Conservation (phyloP, 2,329 filamentous ascomycete genomes). For the Claviceps quebecensis region DNA sequence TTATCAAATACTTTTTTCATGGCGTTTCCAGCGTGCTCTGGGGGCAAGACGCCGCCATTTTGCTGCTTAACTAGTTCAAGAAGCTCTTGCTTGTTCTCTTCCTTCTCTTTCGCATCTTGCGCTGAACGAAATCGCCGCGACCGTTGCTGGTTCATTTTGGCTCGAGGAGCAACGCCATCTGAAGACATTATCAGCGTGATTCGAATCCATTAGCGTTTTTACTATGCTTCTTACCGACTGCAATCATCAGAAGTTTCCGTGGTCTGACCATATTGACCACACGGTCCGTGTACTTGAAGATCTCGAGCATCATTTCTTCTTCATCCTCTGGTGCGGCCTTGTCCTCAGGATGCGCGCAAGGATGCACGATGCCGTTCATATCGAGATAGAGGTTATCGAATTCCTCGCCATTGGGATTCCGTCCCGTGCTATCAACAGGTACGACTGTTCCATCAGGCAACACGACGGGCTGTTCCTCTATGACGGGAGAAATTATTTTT, state of each 20-base stretch:
- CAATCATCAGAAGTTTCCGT: constrained; percentile 91
- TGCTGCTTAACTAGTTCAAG: constrained; percentile 72
- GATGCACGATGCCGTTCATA: constrained; percentile 99
- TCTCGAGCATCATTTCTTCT: constrained; percentile 98
- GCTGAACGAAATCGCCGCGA: constrained; percentile 89
- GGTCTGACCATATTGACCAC: constrained; percentile 98
- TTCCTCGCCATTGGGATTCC: constrained; percentile 95
- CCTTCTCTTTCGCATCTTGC: constrained; percentile 88
- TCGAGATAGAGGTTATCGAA: constrained; percentile 96
- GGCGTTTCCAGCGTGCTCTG: constrained; percentile 45
- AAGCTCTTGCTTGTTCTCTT: constrained; percentile 78
- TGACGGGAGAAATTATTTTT: constrained; percentile 85
- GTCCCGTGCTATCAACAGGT: constrained; percentile 68
- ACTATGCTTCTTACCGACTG: constrained; percentile 53
- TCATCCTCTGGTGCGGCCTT: constrained; percentile 81
- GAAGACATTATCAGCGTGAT: constrained; percentile 13
- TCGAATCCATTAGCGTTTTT: not conserved
- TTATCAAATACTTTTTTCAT: constrained; percentile 88
- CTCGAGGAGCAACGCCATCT: constrained; percentile 94
- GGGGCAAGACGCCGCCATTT: constrained; percentile 49
- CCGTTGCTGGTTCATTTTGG: constrained; percentile 99
- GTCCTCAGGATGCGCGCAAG: constrained; percentile 94
- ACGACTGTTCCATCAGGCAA: constrained; percentile 70
- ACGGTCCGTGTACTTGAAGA: constrained; percentile 97
- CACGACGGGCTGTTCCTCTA: constrained; percentile 69